These are phyloP conservation scores for Senna tora DNA, from an alignment of 306 rosid species.

Conservation along the genomic window DNA sequence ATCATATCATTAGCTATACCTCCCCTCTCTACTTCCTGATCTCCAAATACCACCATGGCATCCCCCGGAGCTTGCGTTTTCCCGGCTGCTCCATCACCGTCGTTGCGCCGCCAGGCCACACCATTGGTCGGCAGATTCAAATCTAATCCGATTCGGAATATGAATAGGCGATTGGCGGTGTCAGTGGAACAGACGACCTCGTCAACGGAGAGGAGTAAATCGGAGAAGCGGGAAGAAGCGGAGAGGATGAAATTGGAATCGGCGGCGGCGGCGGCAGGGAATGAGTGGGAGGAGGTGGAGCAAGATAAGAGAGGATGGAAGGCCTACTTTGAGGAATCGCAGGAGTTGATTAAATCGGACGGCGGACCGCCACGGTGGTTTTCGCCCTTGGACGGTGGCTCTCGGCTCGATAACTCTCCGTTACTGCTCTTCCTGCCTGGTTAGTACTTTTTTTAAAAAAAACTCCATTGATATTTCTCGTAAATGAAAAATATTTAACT, in stretches of 20 bases:
- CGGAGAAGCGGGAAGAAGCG: conserved; percentile 30
- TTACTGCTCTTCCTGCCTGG: conserved; percentile 82
- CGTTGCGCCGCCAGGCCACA: conserved; percentile 27
- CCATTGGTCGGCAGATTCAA: conserved; percentile 15
- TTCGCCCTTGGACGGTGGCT: conserved; percentile 67
- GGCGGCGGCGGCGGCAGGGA: not conserved
- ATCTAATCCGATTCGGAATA: conserved; percentile 10
- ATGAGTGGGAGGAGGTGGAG: conserved; percentile 20
- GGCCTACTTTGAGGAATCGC: conserved; percentile 56
- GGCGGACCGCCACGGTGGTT: conserved; percentile 94
- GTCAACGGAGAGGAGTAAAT: conserved; percentile 10
- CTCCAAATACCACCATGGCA: conserved; percentile 42
- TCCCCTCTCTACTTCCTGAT: too few species aligned
- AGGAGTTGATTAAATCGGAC: conserved; percentile 49
- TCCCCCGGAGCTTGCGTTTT: conserved; percentile 41
- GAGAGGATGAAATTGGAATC: not conserved
- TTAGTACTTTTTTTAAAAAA: conserved; percentile 29
- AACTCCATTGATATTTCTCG: not conserved
- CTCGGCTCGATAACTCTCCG: conserved; percentile 56
- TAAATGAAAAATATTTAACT: too few species aligned
- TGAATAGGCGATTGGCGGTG: conserved; percentile 35
- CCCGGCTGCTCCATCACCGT: conserved; percentile 6
- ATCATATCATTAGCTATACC: too few species aligned
- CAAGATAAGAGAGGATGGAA: conserved; percentile 39
- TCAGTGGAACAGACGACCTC: conserved; percentile 29